Percentiles rank a stretch among this genome's conserved stretches.
phyloP scores from a whole-genome alignment of 192 early-diverging fungal species.

The Backusella parvicylindrica region DNA sequence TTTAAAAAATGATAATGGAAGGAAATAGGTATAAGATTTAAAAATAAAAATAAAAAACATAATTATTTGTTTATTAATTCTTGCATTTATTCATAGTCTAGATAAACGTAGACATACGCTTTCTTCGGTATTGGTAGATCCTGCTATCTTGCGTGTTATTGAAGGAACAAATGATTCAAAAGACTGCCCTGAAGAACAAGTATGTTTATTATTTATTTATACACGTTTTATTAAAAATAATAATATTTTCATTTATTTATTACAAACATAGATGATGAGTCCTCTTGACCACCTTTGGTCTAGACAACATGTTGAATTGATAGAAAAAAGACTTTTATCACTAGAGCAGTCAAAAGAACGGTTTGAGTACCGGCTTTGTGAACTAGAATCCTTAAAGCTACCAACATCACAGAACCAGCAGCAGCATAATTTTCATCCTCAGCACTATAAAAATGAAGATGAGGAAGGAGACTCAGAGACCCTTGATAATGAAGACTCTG shows the following conservation, averaged over 20 bases:
- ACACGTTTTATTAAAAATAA: background rate
- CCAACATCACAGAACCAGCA: background rate
- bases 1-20: background rate
- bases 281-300: slow-evolving; percentile 4
- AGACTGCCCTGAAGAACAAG: background rate
- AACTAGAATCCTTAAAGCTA: background rate
- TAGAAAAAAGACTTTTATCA: background rate
- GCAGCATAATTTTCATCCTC: background rate
- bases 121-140: slow-evolving; percentile 9
- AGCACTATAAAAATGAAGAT: background rate
- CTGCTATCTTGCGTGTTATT: slow-evolving; percentile 1
- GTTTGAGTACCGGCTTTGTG: slow-evolving; percentile 10
- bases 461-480: background rate
- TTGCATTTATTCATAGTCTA: background rate
- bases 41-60: too few relatives aligned
- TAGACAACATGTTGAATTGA: background rate
- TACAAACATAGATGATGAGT: background rate
- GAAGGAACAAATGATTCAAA: background rate
- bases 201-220: background rate
- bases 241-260: background rate
- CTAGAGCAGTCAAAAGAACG: background rate
- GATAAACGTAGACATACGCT: slow-evolving; percentile 7
- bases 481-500: background rate
- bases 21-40: background rate
- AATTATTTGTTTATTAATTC: background rate